A percentile compares a stretch with the other conserved stretches of the same genome.
Evolutionary conservation across 225 moss, liverwort and hornwort species (phyloP).

Genomic region (Bryum argenteum): DNA sequence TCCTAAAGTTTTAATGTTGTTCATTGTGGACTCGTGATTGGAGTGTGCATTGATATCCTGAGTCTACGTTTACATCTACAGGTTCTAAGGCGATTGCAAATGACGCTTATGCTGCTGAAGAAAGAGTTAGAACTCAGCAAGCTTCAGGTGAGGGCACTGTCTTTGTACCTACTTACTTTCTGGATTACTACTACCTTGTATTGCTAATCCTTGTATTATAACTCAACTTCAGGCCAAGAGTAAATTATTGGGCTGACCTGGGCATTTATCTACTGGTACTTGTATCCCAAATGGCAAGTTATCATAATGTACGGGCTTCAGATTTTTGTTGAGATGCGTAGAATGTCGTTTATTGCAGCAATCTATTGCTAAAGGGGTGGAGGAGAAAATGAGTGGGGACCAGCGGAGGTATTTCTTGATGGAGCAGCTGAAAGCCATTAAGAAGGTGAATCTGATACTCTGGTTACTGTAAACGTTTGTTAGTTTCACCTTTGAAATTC

Average conservation of each 20-base stretch:
- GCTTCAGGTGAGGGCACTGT: conserved; percentile 52
- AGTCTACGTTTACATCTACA: conserved; percentile 13
- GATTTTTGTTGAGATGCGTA: conserved; percentile 13
- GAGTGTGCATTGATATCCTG: conserved; percentile 1
- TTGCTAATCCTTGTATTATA: conserved; percentile 17
- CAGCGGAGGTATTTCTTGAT: conserved; percentile 94
- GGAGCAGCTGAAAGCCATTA: conserved; percentile 96
- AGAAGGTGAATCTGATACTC: conserved; percentile 61
- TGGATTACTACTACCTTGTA: conserved; percentile 13
- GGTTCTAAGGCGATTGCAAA: conserved; percentile 59
- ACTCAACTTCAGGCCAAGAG: not conserved
- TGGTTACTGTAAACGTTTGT: not conserved
- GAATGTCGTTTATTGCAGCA: conserved; percentile 29
- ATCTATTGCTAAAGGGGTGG: conserved; percentile 94
- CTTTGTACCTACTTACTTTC: not conserved
- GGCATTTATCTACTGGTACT: conserved; percentile 10
- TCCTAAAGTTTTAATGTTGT: not conserved
- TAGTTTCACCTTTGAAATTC: not conserved
- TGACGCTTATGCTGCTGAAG: conserved; percentile 79
- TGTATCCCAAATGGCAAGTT: not conserved
- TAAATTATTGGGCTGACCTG: not conserved
- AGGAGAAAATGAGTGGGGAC: conserved; percentile 99
- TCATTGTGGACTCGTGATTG: conserved; percentile 8
- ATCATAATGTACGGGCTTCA: not conserved
- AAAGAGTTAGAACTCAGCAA: conserved; percentile 83